Percentiles rank a stretch among this genome's conserved stretches.
These are phyloP conservation scores for Angophora floribunda DNA, from an alignment of 345 rosid species.

Conservation along the genomic window DNA sequence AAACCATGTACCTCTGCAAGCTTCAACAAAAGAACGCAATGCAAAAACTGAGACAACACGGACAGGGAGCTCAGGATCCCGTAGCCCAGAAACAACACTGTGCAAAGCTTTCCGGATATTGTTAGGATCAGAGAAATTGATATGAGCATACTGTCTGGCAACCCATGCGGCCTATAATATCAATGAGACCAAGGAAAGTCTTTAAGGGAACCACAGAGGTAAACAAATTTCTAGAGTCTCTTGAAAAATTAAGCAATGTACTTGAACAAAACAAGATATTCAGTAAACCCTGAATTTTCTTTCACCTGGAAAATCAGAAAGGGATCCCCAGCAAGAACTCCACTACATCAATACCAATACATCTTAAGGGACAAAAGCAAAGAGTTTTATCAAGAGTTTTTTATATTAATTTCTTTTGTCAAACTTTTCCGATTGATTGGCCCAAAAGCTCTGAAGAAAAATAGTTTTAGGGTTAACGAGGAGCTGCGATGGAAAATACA, in stretches of 20 bases:
- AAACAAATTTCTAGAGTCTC: background rate
- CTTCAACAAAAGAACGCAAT: slow-evolving; percentile 87
- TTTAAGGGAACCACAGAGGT: background rate
- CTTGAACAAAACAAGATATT: background rate
- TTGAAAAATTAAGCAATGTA: background rate
- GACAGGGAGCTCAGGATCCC: slow-evolving; percentile 94
- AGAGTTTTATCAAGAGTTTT: background rate
- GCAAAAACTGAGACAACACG: slow-evolving; percentile 99
- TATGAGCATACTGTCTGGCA: slow-evolving; percentile 91
- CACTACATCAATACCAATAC: background rate
- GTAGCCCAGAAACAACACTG: slow-evolving; percentile 85
- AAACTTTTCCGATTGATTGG: background rate
- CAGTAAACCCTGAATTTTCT: background rate
- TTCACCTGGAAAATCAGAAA: background rate
- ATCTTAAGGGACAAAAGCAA: background rate
- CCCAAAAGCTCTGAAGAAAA: background rate
- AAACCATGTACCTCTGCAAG: slow-evolving; percentile 57
- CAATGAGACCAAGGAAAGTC: background rate
- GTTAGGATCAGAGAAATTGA: slow-evolving; percentile 70
- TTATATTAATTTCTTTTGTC: background rate
- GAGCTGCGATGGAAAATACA: no score
- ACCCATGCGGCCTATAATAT: slow-evolving; percentile 89
- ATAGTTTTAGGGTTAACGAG: background rate
- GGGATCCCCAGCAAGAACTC: background rate
- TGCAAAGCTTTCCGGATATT: slow-evolving; percentile 79